Base-by-base conservation (phyloP, 2,329 filamentous ascomycete species). In the Aureobasidium subglaciale region DNA sequence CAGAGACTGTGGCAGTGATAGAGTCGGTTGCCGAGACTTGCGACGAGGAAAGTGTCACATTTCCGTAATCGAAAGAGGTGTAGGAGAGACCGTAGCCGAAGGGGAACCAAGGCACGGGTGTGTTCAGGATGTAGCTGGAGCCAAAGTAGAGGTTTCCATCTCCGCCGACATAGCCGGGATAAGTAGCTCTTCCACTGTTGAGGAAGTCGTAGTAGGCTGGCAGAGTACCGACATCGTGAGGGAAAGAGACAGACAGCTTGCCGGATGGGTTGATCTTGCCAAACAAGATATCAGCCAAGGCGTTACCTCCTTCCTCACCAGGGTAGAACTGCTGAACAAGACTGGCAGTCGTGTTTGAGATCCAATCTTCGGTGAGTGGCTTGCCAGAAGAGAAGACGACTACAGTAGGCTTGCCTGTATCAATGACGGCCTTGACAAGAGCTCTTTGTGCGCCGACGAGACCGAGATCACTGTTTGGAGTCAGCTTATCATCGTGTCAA, bases 291-390 rank as follows among this genome's bases (percentile, higher is more conserved):
- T 86, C 82, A 0, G 85, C 84, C 1, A 87, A 75, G 1, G 84
- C 84, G 57, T 83, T 73, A 0, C 85, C 84, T 22, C 84, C 84
- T 70, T 87, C 74, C 63, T 88, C 84, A 0, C 82, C 84, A 6
- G 84, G 84, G 63, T 89, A 90, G 70, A 89, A 89, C 67, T 88
- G 85, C 65, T 89, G 86, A 0, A 89, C 72, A 0, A 90, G 76
- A 0, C 84, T 85, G 0, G 82, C 75, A 0, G 86, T 83, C 24
- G 77, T 75, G 29, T 79, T 74, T 0, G 82, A 83, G 65, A 89
- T 85, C 86, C 86, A 89, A 4, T 83, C 77, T 67, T 88, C 85
- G 0, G 85, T 86, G 57, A 90, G 72, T 3, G 86, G 86, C 65
- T 88, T 90, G 42, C 86, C 86, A 9, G 80, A 84, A 59, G 78